These are phyloP conservation scores for Brassica balearica DNA, from an alignment of 441 rosid species.

Conservation along the genomic window DNA sequence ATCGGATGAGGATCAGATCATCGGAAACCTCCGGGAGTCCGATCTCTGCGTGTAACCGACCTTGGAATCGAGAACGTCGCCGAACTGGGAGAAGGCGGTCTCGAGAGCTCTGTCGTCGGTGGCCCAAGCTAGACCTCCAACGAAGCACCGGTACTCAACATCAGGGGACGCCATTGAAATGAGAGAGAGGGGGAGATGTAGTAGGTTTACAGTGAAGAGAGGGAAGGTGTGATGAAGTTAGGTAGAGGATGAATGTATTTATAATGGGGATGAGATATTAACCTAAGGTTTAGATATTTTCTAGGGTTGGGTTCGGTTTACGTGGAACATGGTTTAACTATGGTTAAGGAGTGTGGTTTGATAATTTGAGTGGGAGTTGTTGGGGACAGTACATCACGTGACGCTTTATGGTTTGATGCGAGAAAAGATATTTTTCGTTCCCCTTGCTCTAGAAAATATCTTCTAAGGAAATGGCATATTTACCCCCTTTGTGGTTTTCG, in stretches of 20 bases:
- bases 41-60: slow-evolving; percentile 79
- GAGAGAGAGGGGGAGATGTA: background rate
- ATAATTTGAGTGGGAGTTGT: slow-evolving; percentile 10
- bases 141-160: slow-evolving; percentile 84
- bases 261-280: slow-evolving; percentile 4
- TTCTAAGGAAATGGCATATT: background rate
- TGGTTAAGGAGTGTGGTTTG: slow-evolving; percentile 41
- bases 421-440: slow-evolving; percentile 24
- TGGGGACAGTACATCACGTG: slow-evolving; percentile 42
- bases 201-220: background rate
- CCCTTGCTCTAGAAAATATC: slow-evolving; percentile 24
- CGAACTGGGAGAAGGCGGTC: slow-evolving; percentile 65
- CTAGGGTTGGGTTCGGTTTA: slow-evolving; percentile 18
- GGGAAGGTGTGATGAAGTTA: background rate
- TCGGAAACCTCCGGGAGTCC: slow-evolving; percentile 51
- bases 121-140: slow-evolving; percentile 96
- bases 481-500: background rate
- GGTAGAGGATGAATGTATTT: background rate
- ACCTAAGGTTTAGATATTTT: slow-evolving; percentile 10
- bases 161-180: slow-evolving; percentile 64
- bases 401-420: slow-evolving; percentile 22
- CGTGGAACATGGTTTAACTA: slow-evolving; percentile 23
- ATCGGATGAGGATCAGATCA: slow-evolving; percentile 52
- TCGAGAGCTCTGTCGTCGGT: slow-evolving; percentile 67
- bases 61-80: slow-evolving; percentile 93